phyloP scores from a whole-genome alignment of 805 yeast species.

The Teunomyces gatunensis region DNA sequence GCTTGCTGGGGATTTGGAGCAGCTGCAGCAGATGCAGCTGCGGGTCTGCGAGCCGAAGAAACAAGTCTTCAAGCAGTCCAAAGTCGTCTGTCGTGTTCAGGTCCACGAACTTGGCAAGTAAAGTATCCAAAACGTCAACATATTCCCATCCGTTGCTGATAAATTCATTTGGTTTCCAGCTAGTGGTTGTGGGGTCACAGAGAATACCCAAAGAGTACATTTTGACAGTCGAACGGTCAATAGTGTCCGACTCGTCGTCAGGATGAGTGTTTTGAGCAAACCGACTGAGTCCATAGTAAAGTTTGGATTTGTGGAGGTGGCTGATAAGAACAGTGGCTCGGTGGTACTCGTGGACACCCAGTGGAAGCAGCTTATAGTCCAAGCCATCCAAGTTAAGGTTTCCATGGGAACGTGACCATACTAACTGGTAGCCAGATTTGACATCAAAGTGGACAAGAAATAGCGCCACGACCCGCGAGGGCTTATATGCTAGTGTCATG shows the following conservation, averaged over 20 bases:
- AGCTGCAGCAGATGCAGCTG: not conserved
- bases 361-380: conserved; percentile 39
- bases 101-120: conserved; percentile 23
- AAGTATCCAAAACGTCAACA: conserved; percentile 28
- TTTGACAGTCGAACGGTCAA: conserved; percentile 34
- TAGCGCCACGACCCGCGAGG: conserved; percentile 29
- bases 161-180: conserved; percentile 43
- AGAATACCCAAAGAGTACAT: conserved; percentile 67
- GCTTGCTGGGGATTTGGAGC: conserved; percentile 1
- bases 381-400: conserved; percentile 27
- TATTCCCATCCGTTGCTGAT: conserved; percentile 44
- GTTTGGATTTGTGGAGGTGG: conserved; percentile 19
- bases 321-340: conserved; percentile 30
- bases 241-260: not conserved
- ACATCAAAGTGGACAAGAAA: conserved; percentile 38
- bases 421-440: conserved; percentile 33
- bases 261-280: conserved; percentile 24
- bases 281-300: conserved; percentile 35
- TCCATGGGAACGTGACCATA: conserved; percentile 30
- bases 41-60: conserved; percentile 11
- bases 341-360: conserved; percentile 38
- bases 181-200: conserved; percentile 36
- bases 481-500: not conserved
- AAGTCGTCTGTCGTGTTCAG: conserved; percentile 16
- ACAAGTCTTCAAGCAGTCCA: conserved; percentile 16